A percentile compares a stretch with the other conserved stretches of the same genome.
These are phyloP conservation scores for Angophora floribunda DNA, from an alignment of 345 rosid species.

Conservation along the genomic window DNA sequence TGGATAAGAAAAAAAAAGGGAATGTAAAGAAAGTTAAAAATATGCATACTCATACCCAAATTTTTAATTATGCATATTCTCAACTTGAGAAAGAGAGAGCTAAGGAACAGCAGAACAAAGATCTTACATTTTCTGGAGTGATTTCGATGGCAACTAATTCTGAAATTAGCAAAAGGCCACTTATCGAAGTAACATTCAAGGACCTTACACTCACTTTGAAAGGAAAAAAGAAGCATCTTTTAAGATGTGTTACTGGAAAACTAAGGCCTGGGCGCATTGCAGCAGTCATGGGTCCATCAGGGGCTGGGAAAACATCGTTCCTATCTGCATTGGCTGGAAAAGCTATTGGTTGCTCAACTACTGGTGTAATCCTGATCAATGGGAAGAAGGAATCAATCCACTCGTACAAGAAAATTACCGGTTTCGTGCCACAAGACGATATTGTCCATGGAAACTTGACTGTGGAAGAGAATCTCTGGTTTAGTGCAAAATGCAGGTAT, in stretches of 20 bases:
- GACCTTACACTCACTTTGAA: conserved; percentile 77
- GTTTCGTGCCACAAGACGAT: conserved; percentile 96
- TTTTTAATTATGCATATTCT: conserved; percentile 68
- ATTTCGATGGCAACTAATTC: conserved; percentile 49
- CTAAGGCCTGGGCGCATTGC: conserved; percentile 76
- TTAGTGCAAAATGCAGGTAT: conserved; percentile 84
- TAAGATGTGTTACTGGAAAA: conserved; percentile 78
- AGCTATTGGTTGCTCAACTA: conserved; percentile 62
- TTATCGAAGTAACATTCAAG: conserved; percentile 64
- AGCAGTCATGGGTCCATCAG: conserved; percentile 98
- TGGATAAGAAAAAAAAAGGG: conserved; percentile 14
- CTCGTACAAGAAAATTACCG: conserved; percentile 75
- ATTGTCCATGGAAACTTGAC: conserved; percentile 95
- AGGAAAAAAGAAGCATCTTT: conserved; percentile 51
- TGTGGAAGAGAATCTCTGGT: conserved; percentile 95
- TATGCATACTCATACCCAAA: conserved; percentile 52
- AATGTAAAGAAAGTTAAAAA: conserved; percentile 24
- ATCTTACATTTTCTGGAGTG: conserved; percentile 73
- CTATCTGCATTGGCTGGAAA: conserved; percentile 86
- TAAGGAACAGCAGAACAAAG: conserved; percentile 33
- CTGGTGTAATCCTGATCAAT: conserved; percentile 67
- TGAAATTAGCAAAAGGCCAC: conserved; percentile 56
- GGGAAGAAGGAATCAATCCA: conserved; percentile 65
- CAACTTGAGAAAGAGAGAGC: conserved; percentile 79
- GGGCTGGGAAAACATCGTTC: conserved; percentile 95